These are phyloP conservation scores for Yamadazyma epiphylla DNA, from an alignment of 1,139 yeast genomes.

Conservation along the genomic window DNA sequence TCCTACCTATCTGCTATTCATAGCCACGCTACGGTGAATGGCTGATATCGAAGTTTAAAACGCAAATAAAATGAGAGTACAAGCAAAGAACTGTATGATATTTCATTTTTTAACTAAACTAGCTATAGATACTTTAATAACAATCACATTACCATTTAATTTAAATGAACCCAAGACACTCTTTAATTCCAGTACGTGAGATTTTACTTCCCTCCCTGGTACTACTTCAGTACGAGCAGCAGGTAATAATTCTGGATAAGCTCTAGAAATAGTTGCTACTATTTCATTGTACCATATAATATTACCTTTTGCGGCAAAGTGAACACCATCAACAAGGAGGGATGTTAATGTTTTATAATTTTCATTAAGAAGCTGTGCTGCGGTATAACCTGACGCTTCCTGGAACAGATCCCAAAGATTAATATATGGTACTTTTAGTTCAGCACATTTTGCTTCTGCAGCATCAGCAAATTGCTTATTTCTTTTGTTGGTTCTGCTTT, in stretches of 20 bases:
- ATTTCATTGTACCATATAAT: conserved; percentile 45
- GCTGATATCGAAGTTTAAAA: too few species aligned
- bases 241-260: conserved; percentile 48
- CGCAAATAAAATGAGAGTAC: too few species aligned
- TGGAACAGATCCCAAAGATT: conserved; percentile 38
- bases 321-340: conserved; percentile 58
- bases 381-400: conserved; percentile 8
- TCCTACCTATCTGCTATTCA: too few species aligned
- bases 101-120: too few species aligned
- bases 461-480: conserved; percentile 50
- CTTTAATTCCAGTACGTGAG: too few species aligned
- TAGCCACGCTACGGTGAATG: too few species aligned
- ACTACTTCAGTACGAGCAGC: too few species aligned
- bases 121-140: too few species aligned
- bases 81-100: too few species aligned
- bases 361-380: conserved; percentile 13
- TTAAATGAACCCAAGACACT: too few species aligned
- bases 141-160: too few species aligned
- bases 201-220: too few species aligned
- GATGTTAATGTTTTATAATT: conserved; percentile 14
- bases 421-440: conserved; percentile 46
- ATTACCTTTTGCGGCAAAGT: conserved; percentile 62
- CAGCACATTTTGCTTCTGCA: conserved; percentile 41
- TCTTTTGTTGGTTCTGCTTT: conserved; percentile 13
- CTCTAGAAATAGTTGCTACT: conserved; percentile 27